These are phyloP conservation scores for Annulohypoxylon truncatum DNA, from an alignment of 2,329 filamentous ascomycete genomes.

Conservation along the genomic window DNA sequence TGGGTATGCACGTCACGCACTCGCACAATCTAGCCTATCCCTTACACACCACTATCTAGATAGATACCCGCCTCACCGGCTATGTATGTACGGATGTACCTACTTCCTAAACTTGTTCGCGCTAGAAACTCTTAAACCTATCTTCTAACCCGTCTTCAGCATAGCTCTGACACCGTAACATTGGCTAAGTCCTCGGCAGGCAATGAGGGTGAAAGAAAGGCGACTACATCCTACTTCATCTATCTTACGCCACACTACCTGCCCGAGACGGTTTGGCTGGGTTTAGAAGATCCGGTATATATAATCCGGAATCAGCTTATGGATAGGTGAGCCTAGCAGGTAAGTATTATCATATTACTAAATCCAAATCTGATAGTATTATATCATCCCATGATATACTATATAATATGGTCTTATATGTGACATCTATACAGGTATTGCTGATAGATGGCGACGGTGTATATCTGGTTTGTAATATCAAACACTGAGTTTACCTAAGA, in stretches of 20 bases:
- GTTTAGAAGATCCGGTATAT: neutral
- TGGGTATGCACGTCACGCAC: slow-evolving; percentile 1
- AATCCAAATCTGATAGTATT: neutral
- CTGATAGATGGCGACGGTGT: neutral
- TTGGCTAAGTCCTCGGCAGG: neutral
- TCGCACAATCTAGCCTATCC: slow-evolving; percentile 1
- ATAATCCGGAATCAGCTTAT: neutral
- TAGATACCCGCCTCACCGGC: neutral
- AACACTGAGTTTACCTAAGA: neutral
- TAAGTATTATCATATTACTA: neutral
- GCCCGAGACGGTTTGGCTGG: neutral
- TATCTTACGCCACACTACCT: neutral
- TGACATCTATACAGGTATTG: neutral
- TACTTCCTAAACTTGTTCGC: neutral
- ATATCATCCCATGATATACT: neutral
- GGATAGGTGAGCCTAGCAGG: neutral
- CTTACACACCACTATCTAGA: neutral
- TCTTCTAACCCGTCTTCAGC: neutral
- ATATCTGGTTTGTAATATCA: neutral
- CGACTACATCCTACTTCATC: neutral
- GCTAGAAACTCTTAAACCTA: neutral
- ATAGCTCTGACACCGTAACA: neutral
- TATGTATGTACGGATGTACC: neutral
- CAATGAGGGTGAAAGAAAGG: neutral
- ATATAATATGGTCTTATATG: neutral